Base-by-base conservation (phyloP, 1,139 yeast genomes). In the Pichia sp. region DNA sequence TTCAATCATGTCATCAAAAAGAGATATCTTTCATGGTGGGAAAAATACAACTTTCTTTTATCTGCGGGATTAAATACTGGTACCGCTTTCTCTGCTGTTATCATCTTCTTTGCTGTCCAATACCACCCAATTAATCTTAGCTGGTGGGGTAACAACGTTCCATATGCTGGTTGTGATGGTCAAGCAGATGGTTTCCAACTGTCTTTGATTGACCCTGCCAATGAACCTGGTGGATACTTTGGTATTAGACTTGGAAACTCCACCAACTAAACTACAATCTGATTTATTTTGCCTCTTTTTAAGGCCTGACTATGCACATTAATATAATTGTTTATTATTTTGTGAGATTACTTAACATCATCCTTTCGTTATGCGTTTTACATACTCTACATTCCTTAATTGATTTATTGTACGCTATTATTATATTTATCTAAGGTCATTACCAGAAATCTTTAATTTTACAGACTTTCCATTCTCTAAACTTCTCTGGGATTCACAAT, bases 61-160 rank as follows among this genome's bases (percentile, higher is more conserved):
- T 31, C 37, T 31, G 37, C 37, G n/a, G 37, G 37, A 12, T 18
- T 31, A 12, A 31, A 31, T 31, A 31, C 37, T 12, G 37, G 37
- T 12, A 31, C 37, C 16, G 37, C 37, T 31, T 31, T 31, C 37
- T 31, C 37, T 10, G 37, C 37, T 31, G 37, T 31, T 18, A 31
- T 31, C 37, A 31, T 31, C 10, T 31, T 31, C 37, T 31, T 31
- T 31, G 37, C 37, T 12, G 37, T 31, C n/a, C 37, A 31, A 31
- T 31, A 31, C n/a, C 37, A 31, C n/a, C 37, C 37, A 31, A 18
- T 31, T 12, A 8, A 12, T n/a, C 37, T 31, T 18, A 31, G 37
- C n/a, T 31, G 37, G 37, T 31, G 37, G 37, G 37, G 37, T 31
- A 31, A 31, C 37, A 31, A 31, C 37, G 37, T 31, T 31, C 37